A percentile compares a stretch with the other conserved stretches of the same genome.
These are phyloP conservation scores for Fusarium hostae DNA, from an alignment of 2,329 filamentous ascomycete species.

Conservation along the genomic window DNA sequence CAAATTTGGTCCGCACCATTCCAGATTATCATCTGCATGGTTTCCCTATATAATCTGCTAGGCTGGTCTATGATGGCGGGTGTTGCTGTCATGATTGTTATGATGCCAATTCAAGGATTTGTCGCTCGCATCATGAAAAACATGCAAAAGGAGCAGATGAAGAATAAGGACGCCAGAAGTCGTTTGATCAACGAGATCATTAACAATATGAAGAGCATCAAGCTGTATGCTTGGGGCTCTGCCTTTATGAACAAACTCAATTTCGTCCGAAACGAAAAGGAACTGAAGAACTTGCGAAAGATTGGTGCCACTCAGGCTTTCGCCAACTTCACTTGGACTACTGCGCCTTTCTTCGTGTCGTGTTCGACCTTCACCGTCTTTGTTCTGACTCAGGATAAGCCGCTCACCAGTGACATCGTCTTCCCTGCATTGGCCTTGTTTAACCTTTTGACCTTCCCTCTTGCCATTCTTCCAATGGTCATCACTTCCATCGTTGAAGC, in stretches of 20 bases:
- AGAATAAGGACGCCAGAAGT: constrained; percentile 96
- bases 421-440: constrained; percentile 94
- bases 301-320: constrained; percentile 94
- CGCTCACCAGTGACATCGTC: constrained; percentile 92
- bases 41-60: constrained; percentile 94
- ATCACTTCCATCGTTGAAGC: constrained; percentile 97
- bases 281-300: constrained; percentile 93
- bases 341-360: constrained; percentile 95
- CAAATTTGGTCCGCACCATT: constrained; percentile 97
- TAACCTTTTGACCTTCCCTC: constrained; percentile 94
- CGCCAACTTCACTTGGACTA: constrained; percentile 98
- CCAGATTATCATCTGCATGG: constrained; percentile 95
- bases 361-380: constrained; percentile 97
- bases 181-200: constrained; percentile 96
- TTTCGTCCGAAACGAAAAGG: constrained; percentile 93
- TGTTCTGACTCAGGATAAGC: constrained; percentile 82
- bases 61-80: constrained; percentile 96
- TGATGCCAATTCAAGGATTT: constrained; percentile 95
- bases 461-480: constrained; percentile 95
- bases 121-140: constrained; percentile 95
- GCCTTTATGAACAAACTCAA: constrained; percentile 99
- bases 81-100: constrained; percentile 93
- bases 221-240: constrained; percentile 96
- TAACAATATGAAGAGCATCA: constrained; percentile 99
- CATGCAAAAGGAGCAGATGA: constrained; percentile 96